Base-by-base conservation (phyloP, 768 basidiomycete species). In the Serendipita indica region DNA sequence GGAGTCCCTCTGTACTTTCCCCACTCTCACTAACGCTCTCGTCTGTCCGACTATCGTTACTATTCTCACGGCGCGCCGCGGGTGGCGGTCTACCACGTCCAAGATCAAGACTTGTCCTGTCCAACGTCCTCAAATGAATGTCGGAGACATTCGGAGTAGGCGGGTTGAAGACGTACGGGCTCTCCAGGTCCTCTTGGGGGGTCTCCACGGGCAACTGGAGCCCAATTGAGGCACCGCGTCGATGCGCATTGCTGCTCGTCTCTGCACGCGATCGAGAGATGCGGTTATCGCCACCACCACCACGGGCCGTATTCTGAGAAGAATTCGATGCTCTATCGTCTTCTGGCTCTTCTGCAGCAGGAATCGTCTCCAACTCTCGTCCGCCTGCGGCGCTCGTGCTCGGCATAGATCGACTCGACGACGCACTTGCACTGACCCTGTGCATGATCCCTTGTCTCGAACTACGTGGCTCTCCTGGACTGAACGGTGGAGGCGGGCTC, bases 71-170 rank as follows among this genome's bases (percentile, higher is more conserved):
- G 16, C 30, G 20, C 18, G 41, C 18, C 41, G 41, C 41, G 18
- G 41, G 41, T 7, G 41, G 41, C 16, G 49, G 49, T 33, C 49
- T 18, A 16, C 49, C 3, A 25, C 49, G 49, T 22, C 49, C 49
- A 16, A 54, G 30, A 54, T 54, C 49, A 32, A 54, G 22, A 54
- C 49, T 54, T 7, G 16, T 30, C 49, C 49, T 25, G 20, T 54
- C 49, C 52, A 86, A 73, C 57, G 86, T 80, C 71, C 81, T 85
- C 63, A 89, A 73, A 70, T 82, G 86, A 62, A 91, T 91, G 65
- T 91, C 89, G 65, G 80, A 80, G 58, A 80, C 73, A 67, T 86
- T 80, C 59, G 89, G 89, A n/a, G 89, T 91, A 58, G 87, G 87
- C 20, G 86, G 86, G 67, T 89, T 86, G 39, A 82, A 83, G 62